These are phyloP conservation scores for Hypoxylon sp. DNA, from an alignment of 2,329 filamentous ascomycete species.

Conservation along the genomic window DNA sequence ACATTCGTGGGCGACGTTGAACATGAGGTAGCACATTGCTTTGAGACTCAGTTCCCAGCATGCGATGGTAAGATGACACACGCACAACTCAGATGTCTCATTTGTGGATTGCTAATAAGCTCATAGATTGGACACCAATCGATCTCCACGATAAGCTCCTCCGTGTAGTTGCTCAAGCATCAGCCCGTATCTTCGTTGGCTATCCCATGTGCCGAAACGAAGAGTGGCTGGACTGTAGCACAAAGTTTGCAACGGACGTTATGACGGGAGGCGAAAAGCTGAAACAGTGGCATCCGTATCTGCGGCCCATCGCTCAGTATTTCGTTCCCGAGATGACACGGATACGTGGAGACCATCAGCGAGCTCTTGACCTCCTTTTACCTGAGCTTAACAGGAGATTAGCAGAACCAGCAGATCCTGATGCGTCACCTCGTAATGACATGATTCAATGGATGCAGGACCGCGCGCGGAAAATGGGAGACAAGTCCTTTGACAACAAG, in stretches of 20 bases:
- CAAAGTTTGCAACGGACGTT: conserved; percentile 49
- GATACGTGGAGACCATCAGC: conserved; percentile 50
- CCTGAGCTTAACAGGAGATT: conserved; percentile 49
- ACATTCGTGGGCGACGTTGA: conserved; percentile 51
- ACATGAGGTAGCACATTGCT: conserved; percentile 48
- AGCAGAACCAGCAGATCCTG: conserved; percentile 19
- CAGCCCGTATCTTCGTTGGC: conserved; percentile 52
- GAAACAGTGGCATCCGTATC: conserved; percentile 51
- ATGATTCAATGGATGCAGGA: conserved; percentile 54
- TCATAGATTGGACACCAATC: conserved; percentile 50
- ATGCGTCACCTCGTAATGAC: conserved; percentile 42
- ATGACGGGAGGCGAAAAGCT: conserved; percentile 52
- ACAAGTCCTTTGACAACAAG: conserved; percentile 48
- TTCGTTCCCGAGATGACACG: conserved; percentile 50
- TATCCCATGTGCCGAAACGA: conserved; percentile 51
- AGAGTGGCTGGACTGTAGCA: conserved; percentile 51
- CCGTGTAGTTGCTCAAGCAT: conserved; percentile 50
- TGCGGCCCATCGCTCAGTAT: conserved; percentile 50
- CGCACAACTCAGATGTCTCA: too few species aligned
- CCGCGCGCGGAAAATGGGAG: conserved; percentile 47
- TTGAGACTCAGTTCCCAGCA: conserved; percentile 49
- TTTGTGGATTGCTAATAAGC: conserved; percentile 21
- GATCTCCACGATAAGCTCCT: conserved; percentile 50
- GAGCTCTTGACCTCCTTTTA: conserved; percentile 46
- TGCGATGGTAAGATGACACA: conserved; percentile 44